Conservation (phyloP, 2,329 filamentous ascomycete genomes). For the Pseudocercospora macadamiae region DNA sequence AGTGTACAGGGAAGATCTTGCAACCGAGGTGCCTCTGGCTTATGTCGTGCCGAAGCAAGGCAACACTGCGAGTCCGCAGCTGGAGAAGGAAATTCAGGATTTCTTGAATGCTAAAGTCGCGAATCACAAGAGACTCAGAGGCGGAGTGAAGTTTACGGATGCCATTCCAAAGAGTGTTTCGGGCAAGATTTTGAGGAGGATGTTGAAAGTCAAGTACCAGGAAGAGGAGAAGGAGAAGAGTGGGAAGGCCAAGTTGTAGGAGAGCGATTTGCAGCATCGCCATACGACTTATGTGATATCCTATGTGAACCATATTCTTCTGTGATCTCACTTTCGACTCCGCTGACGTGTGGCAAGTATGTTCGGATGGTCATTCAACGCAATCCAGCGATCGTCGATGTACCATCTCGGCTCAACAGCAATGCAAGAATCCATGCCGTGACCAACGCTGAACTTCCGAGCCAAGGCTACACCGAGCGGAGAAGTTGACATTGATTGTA, state of each 20-base stretch:
- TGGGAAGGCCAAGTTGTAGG: conserved; percentile 47
- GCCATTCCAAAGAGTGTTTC: conserved; percentile 73
- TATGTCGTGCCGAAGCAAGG: conserved; percentile 55
- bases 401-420: too few relatives aligned
- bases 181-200: conserved; percentile 71
- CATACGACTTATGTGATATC: too few relatives aligned
- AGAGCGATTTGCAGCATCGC: too few relatives aligned
- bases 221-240: conserved; percentile 44
- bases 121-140: conserved; percentile 57
- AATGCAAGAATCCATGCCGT: too few relatives aligned
- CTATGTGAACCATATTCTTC: too few relatives aligned
- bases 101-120: conserved; percentile 70
- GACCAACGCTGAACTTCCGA: too few relatives aligned
- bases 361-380: too few relatives aligned
- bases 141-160: conserved; percentile 66
- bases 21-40: conserved; percentile 61
- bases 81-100: conserved; percentile 55
- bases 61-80: conserved; percentile 28
- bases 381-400: too few relatives aligned
- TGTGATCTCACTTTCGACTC: too few relatives aligned
- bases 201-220: conserved; percentile 55
- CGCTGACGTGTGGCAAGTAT: too few relatives aligned
- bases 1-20: conserved; percentile 48
- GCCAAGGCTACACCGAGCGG: too few relatives aligned
- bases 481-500: too few relatives aligned